These are phyloP conservation scores for Boletus patriciae DNA, from an alignment of 768 basidiomycete genomes.

Conservation along the genomic window DNA sequence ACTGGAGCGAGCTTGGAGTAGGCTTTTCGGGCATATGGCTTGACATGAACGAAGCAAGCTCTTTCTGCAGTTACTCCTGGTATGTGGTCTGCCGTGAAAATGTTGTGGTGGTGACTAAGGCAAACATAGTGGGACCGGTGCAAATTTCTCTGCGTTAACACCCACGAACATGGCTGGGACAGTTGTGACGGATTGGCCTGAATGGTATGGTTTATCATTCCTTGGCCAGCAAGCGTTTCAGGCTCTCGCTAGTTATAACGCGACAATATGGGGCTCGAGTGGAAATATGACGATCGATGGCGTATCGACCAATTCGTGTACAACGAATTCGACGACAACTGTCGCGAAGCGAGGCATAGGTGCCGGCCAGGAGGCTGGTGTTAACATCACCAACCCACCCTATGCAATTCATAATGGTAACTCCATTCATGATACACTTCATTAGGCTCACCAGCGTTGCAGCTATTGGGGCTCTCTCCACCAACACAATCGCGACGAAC, in stretches of 20 bases:
- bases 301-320: constrained; percentile 47
- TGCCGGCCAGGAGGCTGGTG: constrained; percentile 43
- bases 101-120: not conserved
- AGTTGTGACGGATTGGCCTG: constrained; percentile 42
- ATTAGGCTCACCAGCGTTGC: constrained; percentile 3
- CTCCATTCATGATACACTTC: constrained; percentile 1
- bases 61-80: constrained; percentile 64
- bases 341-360: constrained; percentile 44
- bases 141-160: constrained; percentile 50
- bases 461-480: constrained; percentile 52
- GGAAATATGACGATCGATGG: constrained; percentile 73
- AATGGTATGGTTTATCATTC: constrained; percentile 46
- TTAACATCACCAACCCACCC: constrained; percentile 56
- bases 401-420: constrained; percentile 71
- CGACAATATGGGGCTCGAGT: constrained; percentile 59
- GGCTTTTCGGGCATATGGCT: constrained; percentile 65
- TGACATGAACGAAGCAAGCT: constrained; percentile 65
- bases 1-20: constrained; percentile 52
- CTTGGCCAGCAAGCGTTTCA: not conserved
- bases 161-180: constrained; percentile 2
- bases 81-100: constrained; percentile 11
- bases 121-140: constrained; percentile 43
- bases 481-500: constrained; percentile 62
- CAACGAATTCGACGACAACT: constrained; percentile 6
- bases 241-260: constrained; percentile 60